Conservation (phyloP, 352 stramenopile species). For the Globisporangium megalacanthum region DNA sequence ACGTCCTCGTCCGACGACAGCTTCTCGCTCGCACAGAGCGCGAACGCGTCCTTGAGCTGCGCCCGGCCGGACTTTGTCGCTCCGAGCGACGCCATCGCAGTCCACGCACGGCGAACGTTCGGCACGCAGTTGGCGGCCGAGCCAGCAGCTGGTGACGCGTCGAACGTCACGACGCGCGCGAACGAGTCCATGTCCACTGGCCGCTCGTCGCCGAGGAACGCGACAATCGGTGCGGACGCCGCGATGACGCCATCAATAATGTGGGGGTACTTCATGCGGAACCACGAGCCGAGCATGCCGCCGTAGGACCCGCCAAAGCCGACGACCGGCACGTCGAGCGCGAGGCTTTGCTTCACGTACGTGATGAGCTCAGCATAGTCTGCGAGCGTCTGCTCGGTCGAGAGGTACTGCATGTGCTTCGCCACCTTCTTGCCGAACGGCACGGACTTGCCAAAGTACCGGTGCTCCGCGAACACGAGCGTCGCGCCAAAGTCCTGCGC, state of each 20-base stretch:
- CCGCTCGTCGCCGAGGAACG: conserved; percentile 55
- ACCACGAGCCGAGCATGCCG: conserved; percentile 91
- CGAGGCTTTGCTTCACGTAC: conserved; percentile 41
- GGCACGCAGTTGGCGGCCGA: conserved; percentile 56
- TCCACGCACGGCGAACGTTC: conserved; percentile 75
- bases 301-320: conserved; percentile 92
- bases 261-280: conserved; percentile 91
- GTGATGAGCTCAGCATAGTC: conserved; percentile 81
- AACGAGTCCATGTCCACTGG: conserved; percentile 69
- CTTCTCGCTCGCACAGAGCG: conserved; percentile 45
- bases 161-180: conserved; percentile 42
- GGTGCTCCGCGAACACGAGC: conserved; percentile 96
- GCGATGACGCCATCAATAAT: conserved; percentile 89
- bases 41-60: conserved; percentile 33
- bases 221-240: conserved; percentile 84
- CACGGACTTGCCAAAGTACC: conserved; percentile 94
- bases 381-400: conserved; percentile 82
- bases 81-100: conserved; percentile 43
- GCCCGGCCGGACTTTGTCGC: conserved; percentile 40
- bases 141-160: conserved; percentile 56
- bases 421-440: conserved; percentile 58
- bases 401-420: conserved; percentile 72
- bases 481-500: conserved; percentile 85
- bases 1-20: conserved; percentile 44
- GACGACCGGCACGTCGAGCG: conserved; percentile 70